Conservation (phyloP, 78 protist genomes). For the Dictyostelium firmibasis region DNA sequence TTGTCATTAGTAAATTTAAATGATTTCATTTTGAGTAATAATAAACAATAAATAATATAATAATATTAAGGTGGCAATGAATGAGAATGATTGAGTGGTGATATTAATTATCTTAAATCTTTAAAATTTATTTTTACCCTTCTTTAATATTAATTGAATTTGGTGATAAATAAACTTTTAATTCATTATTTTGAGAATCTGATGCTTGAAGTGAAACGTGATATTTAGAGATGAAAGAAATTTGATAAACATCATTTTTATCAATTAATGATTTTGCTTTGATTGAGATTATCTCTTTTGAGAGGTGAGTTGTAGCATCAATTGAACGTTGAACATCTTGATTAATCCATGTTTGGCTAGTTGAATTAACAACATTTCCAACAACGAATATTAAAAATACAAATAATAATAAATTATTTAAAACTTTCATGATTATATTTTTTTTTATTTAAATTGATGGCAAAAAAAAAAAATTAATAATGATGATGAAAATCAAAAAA, state of each 20-base stretch:
- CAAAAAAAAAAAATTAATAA: background rate
- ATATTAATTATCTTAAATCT: too few species aligned
- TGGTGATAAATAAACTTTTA: conserved; percentile 19
- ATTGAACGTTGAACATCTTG: conserved; percentile 36
- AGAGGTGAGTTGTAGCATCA: conserved; percentile 42
- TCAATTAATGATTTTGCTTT: conserved; percentile 26
- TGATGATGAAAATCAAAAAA: background rate
- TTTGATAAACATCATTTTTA: background rate
- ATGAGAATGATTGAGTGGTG: too few species aligned
- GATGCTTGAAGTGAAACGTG: conserved; percentile 39
- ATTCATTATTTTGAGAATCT: background rate
- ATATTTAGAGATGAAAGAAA: background rate
- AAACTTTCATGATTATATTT: background rate
- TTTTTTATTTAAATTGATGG: background rate
- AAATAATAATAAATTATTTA: background rate
- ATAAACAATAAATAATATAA: too few species aligned
- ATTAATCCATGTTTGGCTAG: conserved; percentile 27
- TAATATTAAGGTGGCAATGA: too few species aligned
- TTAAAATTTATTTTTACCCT: background rate
- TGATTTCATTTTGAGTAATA: too few species aligned
- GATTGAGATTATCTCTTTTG: conserved; percentile 34
- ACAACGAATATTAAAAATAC: conserved; percentile 4
- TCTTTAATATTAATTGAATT: conserved; percentile 17
- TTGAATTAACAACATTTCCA: background rate
- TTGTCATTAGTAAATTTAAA: too few species aligned